phyloP scores from a whole-genome alignment of 257 asterid genomes.

The Scutellaria baicalensis region DNA sequence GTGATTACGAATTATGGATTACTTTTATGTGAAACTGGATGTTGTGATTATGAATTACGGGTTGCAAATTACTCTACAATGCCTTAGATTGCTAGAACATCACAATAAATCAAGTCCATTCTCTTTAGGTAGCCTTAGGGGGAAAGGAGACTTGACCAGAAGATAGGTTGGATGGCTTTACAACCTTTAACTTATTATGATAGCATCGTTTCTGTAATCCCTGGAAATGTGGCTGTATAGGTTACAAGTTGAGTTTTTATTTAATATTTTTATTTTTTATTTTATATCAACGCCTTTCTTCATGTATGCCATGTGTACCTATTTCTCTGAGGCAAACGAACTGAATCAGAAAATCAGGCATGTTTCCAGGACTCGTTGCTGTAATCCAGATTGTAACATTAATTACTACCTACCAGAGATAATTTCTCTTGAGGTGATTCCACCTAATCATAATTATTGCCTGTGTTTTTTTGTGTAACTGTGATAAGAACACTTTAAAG shows the following conservation, averaged over 20 bases:
- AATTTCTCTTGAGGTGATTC: slow-evolving; percentile 16
- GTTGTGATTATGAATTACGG: too few relatives aligned
- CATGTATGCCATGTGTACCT: slow-evolving; percentile 21
- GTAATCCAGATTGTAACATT: slow-evolving; percentile 21
- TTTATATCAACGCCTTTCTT: slow-evolving; percentile 20
- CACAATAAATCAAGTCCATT: not conserved
- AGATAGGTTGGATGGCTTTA: slow-evolving; percentile 5
- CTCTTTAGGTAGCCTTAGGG: not conserved
- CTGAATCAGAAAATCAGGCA: slow-evolving; percentile 17
- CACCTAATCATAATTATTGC: slow-evolving; percentile 25
- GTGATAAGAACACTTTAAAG: slow-evolving; percentile 28
- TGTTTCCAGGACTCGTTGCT: slow-evolving; percentile 19
- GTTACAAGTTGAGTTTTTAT: slow-evolving; percentile 12
- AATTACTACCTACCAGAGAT: slow-evolving; percentile 38
- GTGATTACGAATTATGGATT: not conserved
- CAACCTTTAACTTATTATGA: slow-evolving; percentile 9
- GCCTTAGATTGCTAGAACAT: slow-evolving; percentile 8
- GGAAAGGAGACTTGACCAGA: not conserved
- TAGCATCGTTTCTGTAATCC: slow-evolving; percentile 13
- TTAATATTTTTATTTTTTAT: too few relatives aligned
- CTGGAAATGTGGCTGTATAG: slow-evolving; percentile 1
- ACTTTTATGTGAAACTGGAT: not conserved
- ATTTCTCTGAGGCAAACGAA: slow-evolving; percentile 9
- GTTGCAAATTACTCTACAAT: too few relatives aligned
- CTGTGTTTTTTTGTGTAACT: slow-evolving; percentile 12